Base-by-base conservation (phyloP, 129 eudicot species). In the Calendula officinalis region DNA sequence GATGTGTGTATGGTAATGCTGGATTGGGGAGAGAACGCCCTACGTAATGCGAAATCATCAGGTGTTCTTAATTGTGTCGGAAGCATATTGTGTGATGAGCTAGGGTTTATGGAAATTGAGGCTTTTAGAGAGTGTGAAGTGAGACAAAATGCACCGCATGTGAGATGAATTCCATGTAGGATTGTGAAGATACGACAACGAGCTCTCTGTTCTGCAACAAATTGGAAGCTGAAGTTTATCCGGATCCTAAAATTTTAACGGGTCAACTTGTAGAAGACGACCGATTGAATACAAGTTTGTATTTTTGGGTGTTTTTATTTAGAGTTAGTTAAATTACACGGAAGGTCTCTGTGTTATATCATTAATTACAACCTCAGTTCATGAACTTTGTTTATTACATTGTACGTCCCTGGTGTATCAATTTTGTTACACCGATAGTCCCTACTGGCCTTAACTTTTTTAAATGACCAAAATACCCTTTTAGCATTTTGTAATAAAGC, bases 101-200 rank as follows among this genome's bases (percentile, higher is more conserved):
- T 65, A 74, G 81, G 77, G 78, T 69, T 78, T 64, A 77, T 49
- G 47, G 33, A 53, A 55, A 41, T 41, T 75, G 49, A 65, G 84
- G 75, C 75, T 60, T 70, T 77, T 41, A 47, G 72, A 69, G 75
- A 39, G 27, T 22, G 30, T 22, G 30, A 22, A 22, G 30, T 22
- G 30, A 22, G 30, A 22, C 1, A 2, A 8, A 8, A 34, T 62
- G 77, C 45, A 79, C 48, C n/a, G 15, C 44, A 45, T n/a, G 63
- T 52, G 33, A 62, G 40, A 54, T 33, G 61, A 45, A 27, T 42
- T 42, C 55, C 78, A 45, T 73, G 8, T 38, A 51, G 30, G 66
- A 56, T 16, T 27, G 45, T 54, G 51, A 64, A 65, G 61, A 47
- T 22, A 22, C 30, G 42, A 56, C 10, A 13, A 4, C 16, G 63